A percentile compares a stretch with the other conserved stretches of the same genome.
Conservation (phyloP, 2,329 filamentous ascomycete genomes). For the Thelonectria olida region DNA sequence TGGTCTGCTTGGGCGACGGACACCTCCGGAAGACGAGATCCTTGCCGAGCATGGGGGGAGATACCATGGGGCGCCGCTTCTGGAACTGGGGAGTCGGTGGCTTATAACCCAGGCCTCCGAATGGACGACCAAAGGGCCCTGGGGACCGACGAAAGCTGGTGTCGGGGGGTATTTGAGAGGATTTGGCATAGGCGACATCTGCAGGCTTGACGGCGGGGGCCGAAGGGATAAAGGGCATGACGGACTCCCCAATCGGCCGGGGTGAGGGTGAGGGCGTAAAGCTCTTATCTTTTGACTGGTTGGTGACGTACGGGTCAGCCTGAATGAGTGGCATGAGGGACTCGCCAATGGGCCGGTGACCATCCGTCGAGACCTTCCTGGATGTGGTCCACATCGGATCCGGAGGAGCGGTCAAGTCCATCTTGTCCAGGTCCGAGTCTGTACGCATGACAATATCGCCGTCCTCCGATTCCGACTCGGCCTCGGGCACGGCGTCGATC, state of each 20-base stretch:
- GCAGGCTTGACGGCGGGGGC: slow-evolving; percentile 29
- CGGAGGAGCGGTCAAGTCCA: slow-evolving; percentile 51
- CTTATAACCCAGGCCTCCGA: slow-evolving; percentile 50
- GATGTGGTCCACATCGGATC: slow-evolving; percentile 54
- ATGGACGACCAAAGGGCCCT: slow-evolving; percentile 54
- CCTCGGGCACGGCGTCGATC: slow-evolving; percentile 33
- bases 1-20: slow-evolving; percentile 82
- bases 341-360: slow-evolving; percentile 37
- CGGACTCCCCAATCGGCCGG: slow-evolving; percentile 36
- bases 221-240: slow-evolving; percentile 38
- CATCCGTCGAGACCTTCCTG: slow-evolving; percentile 44
- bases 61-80: slow-evolving; percentile 62
- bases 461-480: slow-evolving; percentile 26
- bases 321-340: slow-evolving; percentile 37
- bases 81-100: slow-evolving; percentile 49
- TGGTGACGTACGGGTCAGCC: slow-evolving; percentile 31
- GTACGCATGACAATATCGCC: slow-evolving; percentile 45
- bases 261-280: slow-evolving; percentile 28
- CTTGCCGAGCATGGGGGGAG: slow-evolving; percentile 87
- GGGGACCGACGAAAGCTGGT: slow-evolving; percentile 50
- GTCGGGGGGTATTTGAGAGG: slow-evolving; percentile 51
- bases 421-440: slow-evolving; percentile 54
- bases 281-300: slow-evolving; percentile 33
- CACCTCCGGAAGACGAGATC: slow-evolving; percentile 85
- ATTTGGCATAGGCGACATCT: slow-evolving; percentile 35